Evolutionary conservation across 129 eudicot genomes (phyloP), one percentile per base, ranked within the genome.

Genomic region (Flaveria ramosissima): DNA sequence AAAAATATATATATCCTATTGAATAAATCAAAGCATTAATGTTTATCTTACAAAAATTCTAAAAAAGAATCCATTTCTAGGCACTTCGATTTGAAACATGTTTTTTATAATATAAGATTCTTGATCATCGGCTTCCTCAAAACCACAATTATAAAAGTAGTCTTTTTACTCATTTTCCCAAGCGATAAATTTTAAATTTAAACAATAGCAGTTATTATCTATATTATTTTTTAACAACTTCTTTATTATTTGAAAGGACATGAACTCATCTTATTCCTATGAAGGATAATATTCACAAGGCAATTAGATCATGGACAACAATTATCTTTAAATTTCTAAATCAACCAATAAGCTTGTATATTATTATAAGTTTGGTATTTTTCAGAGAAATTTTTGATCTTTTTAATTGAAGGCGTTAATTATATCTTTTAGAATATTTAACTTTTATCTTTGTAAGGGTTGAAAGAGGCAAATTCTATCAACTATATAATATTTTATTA

Each of bases 101-200:
- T 13, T 74, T 47, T 46, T 45, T 61, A 30, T 30, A 75, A 75
- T 62, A 42, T 46, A 26, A 75, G 71, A 62, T 75, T 75, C 79
- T 62, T 62, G 71, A 47, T 75, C 79, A 57, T 62, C 51, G 78
- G 69, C 61, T 62, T 75, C 71, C 61, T 45, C 71, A 75, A 62
- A 75, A 45, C 71, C 61, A 75, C 20, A 46, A 62, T 27, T 62
- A 13, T 51, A 23, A 21, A 57, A 57, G 32, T 45, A 13, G 11
- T 74, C 45, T 74, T 59, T 43, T 21, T 36, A 45, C 59, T 13
- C 56, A 45, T 23, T 57, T 56, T 7, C 42, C 78, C 9, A 59
- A 41, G 24, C 60, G 43, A 1, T 42, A 59, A 59, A 1, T 30
- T 30, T 30, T 30, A 3, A 30, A 30, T 30, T 30, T 53, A 72